Evolutionary conservation across 164 flowering plant species (phyloP), one percentile per base, ranked within the genome.

Genomic region (Santalum album): DNA sequence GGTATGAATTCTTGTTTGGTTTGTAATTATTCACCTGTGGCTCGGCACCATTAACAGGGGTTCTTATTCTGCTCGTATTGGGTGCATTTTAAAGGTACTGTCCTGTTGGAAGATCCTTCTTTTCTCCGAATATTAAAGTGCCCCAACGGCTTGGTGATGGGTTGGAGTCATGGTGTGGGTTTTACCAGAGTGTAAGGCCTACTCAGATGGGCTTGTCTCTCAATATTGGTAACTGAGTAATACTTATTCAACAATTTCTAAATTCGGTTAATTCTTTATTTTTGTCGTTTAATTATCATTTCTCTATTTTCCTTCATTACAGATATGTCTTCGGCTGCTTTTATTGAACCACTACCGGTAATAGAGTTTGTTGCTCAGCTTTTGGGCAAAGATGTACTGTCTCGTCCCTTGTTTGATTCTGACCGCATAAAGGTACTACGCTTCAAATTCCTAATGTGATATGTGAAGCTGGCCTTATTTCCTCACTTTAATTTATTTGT

Each of bases 181-280:
- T 86, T 59, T 90, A 90, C 71, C 98, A 90, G 77, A 87, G 98
- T 58, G 81, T 90, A 47, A 78, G 98, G 55, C 98, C 98, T 19
- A 86, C 95, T 9, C 98, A 90, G 69, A 90, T 87, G 98, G 98
- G 98, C 10, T 64, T 90, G 55, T 86, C 96, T 24, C 75, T 90
- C 17, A 90, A 87, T 68, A 86, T 86, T 46, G 98, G 98, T 87
- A 70, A 54, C 46, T 67, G 5, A 25, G 39, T 16, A 12, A 38
- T 3, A 38, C 3, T 11, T 9, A 38, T 38, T 16, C 42, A 38
- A 38, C 3, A n/a, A n/a, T 42, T 15, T 23, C 7, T 19, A 23
- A 18, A 40, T 29, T 3, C 4, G 9, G 9, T 29, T 29, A 29
- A 29, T 29, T 29, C 6, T 29, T 29, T 29, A 29, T 29, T 29